A percentile compares a stretch with the other conserved stretches of the same genome.
phyloP scores from a whole-genome alignment of 139 green algal genomes.

The Volvox reticuliferus region DNA sequence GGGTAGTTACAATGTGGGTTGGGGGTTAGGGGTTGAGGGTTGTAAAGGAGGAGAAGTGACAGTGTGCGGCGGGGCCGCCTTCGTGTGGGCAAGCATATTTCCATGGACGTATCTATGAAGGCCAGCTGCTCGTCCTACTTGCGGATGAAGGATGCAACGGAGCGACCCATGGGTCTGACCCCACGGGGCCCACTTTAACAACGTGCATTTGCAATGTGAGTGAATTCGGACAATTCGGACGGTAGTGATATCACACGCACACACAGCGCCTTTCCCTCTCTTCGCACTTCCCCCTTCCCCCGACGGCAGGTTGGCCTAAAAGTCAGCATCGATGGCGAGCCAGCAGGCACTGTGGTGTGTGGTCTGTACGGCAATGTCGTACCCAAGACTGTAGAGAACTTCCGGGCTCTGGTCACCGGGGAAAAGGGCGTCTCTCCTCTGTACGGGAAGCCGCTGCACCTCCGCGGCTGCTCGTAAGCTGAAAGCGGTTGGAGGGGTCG shows the following conservation, averaged over 20 bases:
- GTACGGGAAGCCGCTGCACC: conserved; percentile 87
- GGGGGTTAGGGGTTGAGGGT: neutral
- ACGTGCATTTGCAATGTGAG: too few relatives aligned
- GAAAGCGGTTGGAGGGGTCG: conserved; percentile 65
- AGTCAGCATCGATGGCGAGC: conserved; percentile 78
- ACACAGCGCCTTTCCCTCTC: too few relatives aligned
- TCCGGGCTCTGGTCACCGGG: conserved; percentile 62
- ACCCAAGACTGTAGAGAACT: conserved; percentile 87
- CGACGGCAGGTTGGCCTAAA: conserved; percentile 75
- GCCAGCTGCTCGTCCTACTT: too few relatives aligned
- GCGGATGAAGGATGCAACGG: neutral
- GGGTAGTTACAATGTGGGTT: neutral
- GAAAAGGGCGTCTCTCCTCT: conserved; percentile 85
- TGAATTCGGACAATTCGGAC: too few relatives aligned
- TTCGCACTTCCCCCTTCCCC: neutral
- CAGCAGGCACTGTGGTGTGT: conserved; percentile 83
- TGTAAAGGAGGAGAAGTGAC: neutral
- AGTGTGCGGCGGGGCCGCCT: too few relatives aligned
- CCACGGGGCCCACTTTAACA: too few relatives aligned
- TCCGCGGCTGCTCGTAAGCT: too few relatives aligned
- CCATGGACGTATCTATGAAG: too few relatives aligned
- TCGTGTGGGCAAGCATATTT: too few relatives aligned
- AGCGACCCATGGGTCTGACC: neutral
- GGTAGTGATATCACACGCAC: too few relatives aligned
- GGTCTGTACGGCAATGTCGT: conserved; percentile 89